Evolutionary conservation across 75 land plant species (phyloP).

Genomic region (Cryptomeria japonica): DNA sequence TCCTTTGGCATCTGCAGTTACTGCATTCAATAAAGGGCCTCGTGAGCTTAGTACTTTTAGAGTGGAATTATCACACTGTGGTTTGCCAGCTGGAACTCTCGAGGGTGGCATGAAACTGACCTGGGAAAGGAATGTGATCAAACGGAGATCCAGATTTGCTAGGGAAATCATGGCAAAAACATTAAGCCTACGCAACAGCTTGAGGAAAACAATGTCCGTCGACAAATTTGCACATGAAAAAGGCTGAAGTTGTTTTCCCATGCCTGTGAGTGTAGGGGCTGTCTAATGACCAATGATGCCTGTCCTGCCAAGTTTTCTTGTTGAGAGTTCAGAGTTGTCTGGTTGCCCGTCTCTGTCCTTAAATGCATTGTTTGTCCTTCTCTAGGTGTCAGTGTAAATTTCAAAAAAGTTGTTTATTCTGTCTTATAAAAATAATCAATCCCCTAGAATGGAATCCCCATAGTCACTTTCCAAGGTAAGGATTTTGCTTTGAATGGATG

Average conservation of each 20-base stretch:
- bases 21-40: conserved; percentile 39
- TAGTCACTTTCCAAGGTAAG: too few relatives aligned
- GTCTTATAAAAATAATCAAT: too few relatives aligned
- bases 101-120: conserved; percentile 53
- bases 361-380: neutral
- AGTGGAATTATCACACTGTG: conserved; percentile 37
- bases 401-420: too few relatives aligned
- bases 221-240: neutral
- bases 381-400: neutral
- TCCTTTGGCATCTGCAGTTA: conserved; percentile 39
- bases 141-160: conserved; percentile 20
- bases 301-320: neutral
- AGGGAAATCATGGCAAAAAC: conserved; percentile 23
- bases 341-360: neutral
- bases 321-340: neutral
- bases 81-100: conserved; percentile 52
- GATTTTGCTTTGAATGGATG: too few relatives aligned
- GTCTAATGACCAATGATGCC: neutral
- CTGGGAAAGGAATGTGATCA: conserved; percentile 56
- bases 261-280: neutral
- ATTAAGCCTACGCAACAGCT: conserved; percentile 17
- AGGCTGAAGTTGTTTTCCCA: neutral
- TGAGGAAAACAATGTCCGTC: conserved; percentile 14
- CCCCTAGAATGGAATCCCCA: too few relatives aligned
- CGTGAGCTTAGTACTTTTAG: conserved; percentile 24